A percentile compares a stretch with the other conserved stretches of the same genome.
Conservation (phyloP, 768 basidiomycete species). For the Aureoboletus auriporus region DNA sequence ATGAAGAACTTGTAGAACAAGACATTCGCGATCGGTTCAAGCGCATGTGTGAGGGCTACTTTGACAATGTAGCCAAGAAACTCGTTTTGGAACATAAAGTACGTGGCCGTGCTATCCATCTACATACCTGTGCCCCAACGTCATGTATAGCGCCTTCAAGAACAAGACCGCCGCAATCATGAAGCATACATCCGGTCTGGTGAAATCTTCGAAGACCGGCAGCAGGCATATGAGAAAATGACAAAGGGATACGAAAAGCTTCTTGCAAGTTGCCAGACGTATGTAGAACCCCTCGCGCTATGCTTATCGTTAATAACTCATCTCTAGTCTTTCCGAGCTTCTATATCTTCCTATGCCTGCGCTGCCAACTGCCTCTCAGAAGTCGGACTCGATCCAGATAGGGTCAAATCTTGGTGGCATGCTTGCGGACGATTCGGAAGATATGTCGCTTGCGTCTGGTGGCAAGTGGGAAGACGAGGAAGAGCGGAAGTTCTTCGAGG, state of each 20-base stretch:
- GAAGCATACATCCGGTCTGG: constrained; percentile 99
- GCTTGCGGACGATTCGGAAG: constrained; percentile 55
- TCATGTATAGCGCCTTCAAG: constrained; percentile 75
- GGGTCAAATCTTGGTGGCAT: constrained; percentile 45
- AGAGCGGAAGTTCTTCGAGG: constrained; percentile 90
- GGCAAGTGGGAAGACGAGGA: constrained; percentile 99
- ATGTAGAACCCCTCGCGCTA: constrained; percentile 22
- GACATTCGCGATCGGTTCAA: constrained; percentile 87
- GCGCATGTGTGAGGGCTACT: constrained; percentile 91
- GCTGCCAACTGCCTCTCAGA: constrained; percentile 79
- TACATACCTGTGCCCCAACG: neutral
- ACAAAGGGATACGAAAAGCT: constrained; percentile 93
- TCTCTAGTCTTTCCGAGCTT: constrained; percentile 79
- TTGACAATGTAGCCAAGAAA: constrained; percentile 88
- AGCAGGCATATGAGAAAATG: constrained; percentile 99
- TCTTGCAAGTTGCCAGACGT: constrained; percentile 86
- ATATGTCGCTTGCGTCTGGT: constrained; percentile 44
- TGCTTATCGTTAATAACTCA: constrained; percentile 8
- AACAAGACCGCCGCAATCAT: constrained; percentile 94
- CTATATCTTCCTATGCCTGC: constrained; percentile 76
- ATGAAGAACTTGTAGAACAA: constrained; percentile 76
- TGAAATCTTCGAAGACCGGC: constrained; percentile 98
- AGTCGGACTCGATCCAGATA: constrained; percentile 78
- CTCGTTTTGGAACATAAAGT: constrained; percentile 90
- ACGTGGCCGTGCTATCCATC: constrained; percentile 15